Conservation (phyloP, 768 basidiomycete genomes). For the Termitomyces sp. region DNA sequence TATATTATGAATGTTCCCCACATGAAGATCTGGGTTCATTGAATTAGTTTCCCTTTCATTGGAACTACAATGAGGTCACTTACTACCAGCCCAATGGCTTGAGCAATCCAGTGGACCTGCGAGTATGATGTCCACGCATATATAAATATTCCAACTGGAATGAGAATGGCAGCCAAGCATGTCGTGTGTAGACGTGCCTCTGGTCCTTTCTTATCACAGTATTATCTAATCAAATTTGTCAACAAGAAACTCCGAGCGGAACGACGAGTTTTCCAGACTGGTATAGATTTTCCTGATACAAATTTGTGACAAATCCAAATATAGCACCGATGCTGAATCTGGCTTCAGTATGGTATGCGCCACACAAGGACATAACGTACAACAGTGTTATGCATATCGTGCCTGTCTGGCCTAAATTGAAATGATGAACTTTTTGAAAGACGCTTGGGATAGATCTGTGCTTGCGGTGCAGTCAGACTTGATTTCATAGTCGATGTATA, state of each 20-base stretch:
- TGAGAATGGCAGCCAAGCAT: conserved; percentile 49
- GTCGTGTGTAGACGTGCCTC: conserved; percentile 63
- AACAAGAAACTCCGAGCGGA: not conserved
- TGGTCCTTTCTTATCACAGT: conserved; percentile 31
- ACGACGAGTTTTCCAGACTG: not conserved
- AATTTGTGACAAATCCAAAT: conserved; percentile 42
- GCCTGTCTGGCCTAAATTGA: conserved; percentile 57
- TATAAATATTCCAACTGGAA: conserved; percentile 62
- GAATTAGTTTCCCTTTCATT: not conserved
- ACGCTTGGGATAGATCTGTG: conserved; percentile 50
- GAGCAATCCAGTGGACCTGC: conserved; percentile 58
- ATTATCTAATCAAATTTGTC: conserved; percentile 19
- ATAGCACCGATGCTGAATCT: conserved; percentile 48
- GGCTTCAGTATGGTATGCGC: too few species aligned
- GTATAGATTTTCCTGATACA: conserved; percentile 50
- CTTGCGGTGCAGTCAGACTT: conserved; percentile 16
- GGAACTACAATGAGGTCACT: conserved; percentile 1
- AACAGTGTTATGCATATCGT: conserved; percentile 54
- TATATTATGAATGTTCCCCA: conserved; percentile 52
- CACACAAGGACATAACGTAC: conserved; percentile 25
- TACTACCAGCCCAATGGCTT: conserved; percentile 49
- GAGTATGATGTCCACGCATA: conserved; percentile 67
- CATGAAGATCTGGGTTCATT: conserved; percentile 40
- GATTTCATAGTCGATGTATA: not conserved
- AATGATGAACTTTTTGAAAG: conserved; percentile 56